Base-by-base conservation (phyloP, 1,139 yeast species). In the Yamadazyma trypodendri region DNA sequence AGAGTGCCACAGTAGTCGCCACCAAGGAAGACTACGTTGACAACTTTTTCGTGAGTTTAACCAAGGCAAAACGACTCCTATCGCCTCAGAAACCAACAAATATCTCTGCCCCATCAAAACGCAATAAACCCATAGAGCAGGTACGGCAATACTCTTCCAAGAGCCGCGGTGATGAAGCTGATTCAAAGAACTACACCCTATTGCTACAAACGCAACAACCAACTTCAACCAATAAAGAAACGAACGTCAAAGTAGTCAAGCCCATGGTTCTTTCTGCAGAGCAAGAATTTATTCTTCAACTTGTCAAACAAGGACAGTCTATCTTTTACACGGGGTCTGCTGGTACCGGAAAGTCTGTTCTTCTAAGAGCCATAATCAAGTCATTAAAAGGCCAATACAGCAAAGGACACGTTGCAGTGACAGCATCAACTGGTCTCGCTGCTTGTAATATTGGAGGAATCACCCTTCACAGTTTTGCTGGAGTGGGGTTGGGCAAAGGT, bases 301-400 rank as follows among this genome's bases (percentile, higher is more conserved):
- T 65, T 37, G 75, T 65, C 0, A 36, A 58, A 18, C 44, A 42
- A n/a, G 73, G 87, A 0, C 63, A 68, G 15, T 84, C 82, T 29
- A 59, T 88, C 1, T 89, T 89, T 55, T 89, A 85, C 53, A 89
- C 97, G 0, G 97, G 97, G 28, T 86, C 96, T 28, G 97, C 97
- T 0, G 97, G 97, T 52, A 89, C 97, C 1, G 97, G 97, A 52
- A 89, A 89, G 56, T 87, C 96, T 1, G 81, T 89, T 4, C 66
- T 86, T 14, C 65, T 94, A 35, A 72, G 83, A 42, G 75, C 83
- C 20, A 72, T 92, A 29, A 90, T 92, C 38, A 74, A 77, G 45
- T 68, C 75, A 0, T 63, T 92, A 40, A 71, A 68, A 42, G 40
- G 48, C 1, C 70, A 65, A 38, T 69, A 79, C 52, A 69, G 72